Evolutionary conservation across 2,329 filamentous ascomycete species (phyloP), one percentile per base, ranked within the genome.

Genomic region (Colletotrichum sp.): DNA sequence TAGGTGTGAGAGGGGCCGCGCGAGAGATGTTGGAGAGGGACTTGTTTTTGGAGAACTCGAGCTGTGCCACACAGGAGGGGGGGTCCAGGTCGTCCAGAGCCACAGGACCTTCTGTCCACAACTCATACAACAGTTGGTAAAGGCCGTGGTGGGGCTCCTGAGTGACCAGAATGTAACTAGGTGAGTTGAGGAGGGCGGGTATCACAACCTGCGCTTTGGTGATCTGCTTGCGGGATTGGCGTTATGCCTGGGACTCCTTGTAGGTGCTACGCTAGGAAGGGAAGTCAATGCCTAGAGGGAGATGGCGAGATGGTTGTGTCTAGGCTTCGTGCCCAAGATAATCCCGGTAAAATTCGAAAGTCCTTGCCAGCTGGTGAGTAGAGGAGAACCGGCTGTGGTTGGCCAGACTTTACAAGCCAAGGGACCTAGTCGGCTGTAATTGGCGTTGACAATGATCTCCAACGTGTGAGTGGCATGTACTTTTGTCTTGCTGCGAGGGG

Each of bases 261-360:
- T 59, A 76, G 55, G 62, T 71, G 64, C 68, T 72, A 68, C 68
- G 72, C 72, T 65, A 73, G 63, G 62, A 57, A 67, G 62, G 66
- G 66, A 67, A 77, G 62, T 59, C 66, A 65, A 63, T 36, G 63
- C 49, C 66, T 26, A 24, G 34, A 72, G 32, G 32, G 52, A 71
- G 63, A 69, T 68, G 55, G 64, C 32, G 57, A 69, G 36, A 74
- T 69, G 34, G 59, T 77, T 57, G 59, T 77, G 59, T 72, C 57
- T 69, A 57, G 68, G 18, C 44, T 68, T 28, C 49, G 57, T 49
- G 36, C 39, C 52, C 72, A 69, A 62, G 36, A 72, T 26, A 44
- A 76, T 52, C 68, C 75, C 68, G 72, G 76, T 65, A 76, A 55
- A 72, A 60, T 66, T 72, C 63, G 59, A 77, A 62, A 52, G 60